These are phyloP conservation scores for Aspergillus latus DNA, from an alignment of 2,329 filamentous ascomycete species.

Conservation along the genomic window DNA sequence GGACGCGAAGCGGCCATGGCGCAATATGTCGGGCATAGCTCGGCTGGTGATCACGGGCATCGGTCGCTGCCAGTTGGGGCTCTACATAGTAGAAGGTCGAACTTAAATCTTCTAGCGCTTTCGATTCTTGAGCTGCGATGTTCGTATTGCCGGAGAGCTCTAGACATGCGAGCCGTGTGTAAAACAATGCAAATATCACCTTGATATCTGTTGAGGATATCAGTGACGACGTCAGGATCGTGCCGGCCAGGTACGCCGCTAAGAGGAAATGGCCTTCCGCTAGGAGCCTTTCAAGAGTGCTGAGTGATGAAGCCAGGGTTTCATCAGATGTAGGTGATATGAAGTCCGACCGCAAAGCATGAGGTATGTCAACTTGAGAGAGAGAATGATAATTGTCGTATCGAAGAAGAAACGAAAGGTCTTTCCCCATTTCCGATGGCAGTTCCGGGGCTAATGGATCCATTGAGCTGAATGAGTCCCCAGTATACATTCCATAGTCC, in stretches of 20 bases:
- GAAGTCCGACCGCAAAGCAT: slow-evolving; percentile 67
- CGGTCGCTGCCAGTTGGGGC: slow-evolving; percentile 24
- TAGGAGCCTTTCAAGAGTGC: slow-evolving; percentile 63
- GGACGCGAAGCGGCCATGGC: slow-evolving; percentile 81
- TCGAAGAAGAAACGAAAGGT: slow-evolving; percentile 77
- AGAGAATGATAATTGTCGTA: slow-evolving; percentile 82
- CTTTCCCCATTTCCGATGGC: slow-evolving; percentile 54
- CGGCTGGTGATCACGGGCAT: slow-evolving; percentile 60
- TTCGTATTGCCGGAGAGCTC: slow-evolving; percentile 72
- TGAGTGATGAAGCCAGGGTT: slow-evolving; percentile 44
- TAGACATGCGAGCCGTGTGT: slow-evolving; percentile 77
- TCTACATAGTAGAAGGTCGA: slow-evolving; percentile 55
- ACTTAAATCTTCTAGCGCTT: slow-evolving; percentile 61
- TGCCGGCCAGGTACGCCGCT: slow-evolving; percentile 59
- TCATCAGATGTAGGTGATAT: slow-evolving; percentile 64
- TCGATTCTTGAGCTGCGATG: slow-evolving; percentile 66
- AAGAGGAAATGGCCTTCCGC: slow-evolving; percentile 74
- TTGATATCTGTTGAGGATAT: slow-evolving; percentile 54
- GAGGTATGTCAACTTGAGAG: slow-evolving; percentile 59
- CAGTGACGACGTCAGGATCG: slow-evolving; percentile 44
- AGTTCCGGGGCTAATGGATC: slow-evolving; percentile 37
- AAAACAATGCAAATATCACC: slow-evolving; percentile 73
- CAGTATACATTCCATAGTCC: slow-evolving; percentile 22
- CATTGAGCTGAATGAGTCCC: slow-evolving; percentile 34
- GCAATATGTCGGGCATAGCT: slow-evolving; percentile 69